A percentile compares a stretch with the other conserved stretches of the same genome.
These are phyloP conservation scores for Bombardia bombarda DNA, from an alignment of 495 filamentous ascomycete genomes.

Conservation along the genomic window DNA sequence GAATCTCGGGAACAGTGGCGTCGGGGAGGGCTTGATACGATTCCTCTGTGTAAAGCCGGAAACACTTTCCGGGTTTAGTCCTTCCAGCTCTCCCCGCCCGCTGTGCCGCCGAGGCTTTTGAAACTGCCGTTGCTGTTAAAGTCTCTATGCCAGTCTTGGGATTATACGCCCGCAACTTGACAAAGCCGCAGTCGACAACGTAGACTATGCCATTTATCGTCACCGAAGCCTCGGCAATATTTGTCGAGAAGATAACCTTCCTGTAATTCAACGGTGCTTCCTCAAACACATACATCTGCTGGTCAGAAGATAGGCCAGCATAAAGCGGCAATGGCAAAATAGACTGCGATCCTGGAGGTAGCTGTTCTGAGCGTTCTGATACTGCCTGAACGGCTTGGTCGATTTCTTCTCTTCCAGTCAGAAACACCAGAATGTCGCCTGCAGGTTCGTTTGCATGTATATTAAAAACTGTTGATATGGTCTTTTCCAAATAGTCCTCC, in stretches of 20 bases:
- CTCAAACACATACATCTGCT: slow-evolving; percentile 92
- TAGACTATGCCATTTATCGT: slow-evolving; percentile 92
- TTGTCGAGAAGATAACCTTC: slow-evolving; percentile 91
- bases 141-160: slow-evolving; percentile 85
- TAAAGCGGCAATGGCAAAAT: slow-evolving; percentile 80
- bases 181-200: slow-evolving; percentile 87
- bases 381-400: slow-evolving; percentile 71
- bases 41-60: slow-evolving; percentile 84
- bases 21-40: slow-evolving; percentile 63
- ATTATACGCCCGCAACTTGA: slow-evolving; percentile 85
- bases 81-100: slow-evolving; percentile 96
- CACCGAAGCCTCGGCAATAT: slow-evolving; percentile 92
- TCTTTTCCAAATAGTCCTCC: slow-evolving; percentile 83
- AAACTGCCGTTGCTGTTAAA: slow-evolving; percentile 78
- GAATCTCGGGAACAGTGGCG: slow-evolving; percentile 80
- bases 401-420: slow-evolving; percentile 93
- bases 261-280: slow-evolving; percentile 73
- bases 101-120: slow-evolving; percentile 88
- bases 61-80: slow-evolving; percentile 96
- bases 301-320: slow-evolving; percentile 77
- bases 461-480: slow-evolving; percentile 82
- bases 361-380: slow-evolving; percentile 64
- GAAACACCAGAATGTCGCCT: slow-evolving; percentile 86
- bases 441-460: slow-evolving; percentile 84
- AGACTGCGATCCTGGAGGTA: slow-evolving; percentile 61